Conservation (phyloP, 495 filamentous ascomycete species). For the Gamarada debralockiae region DNA sequence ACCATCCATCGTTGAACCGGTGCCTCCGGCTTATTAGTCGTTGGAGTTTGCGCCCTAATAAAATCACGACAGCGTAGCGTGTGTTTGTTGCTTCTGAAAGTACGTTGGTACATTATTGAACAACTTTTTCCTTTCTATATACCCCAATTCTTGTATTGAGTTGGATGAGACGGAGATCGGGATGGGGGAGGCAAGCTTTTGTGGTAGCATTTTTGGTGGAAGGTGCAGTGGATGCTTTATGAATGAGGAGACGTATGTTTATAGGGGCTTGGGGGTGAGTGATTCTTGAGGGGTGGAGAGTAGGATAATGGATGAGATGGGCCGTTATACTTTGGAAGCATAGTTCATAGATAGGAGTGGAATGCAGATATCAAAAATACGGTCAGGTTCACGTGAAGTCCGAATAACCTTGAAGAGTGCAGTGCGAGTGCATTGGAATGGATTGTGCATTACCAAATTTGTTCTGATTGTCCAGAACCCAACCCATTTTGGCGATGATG, state of each 20-base stretch:
- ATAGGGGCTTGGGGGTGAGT: conserved; percentile 6
- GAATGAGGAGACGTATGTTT: conserved; percentile 11
- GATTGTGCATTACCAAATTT: no score
- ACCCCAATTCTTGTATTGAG: conserved; percentile 25
- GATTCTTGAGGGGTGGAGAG: background rate
- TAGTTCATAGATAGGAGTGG: conserved; percentile 7
- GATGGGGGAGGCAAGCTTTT: conserved; percentile 1
- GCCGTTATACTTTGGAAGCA: background rate
- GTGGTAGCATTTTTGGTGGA: conserved; percentile 6
- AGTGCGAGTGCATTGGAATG: no score
- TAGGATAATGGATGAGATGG: conserved; percentile 9
- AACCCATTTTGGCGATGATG: no score
- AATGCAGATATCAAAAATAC: conserved; percentile 17
- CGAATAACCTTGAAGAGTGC: no score
- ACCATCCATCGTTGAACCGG: conserved; percentile 7
- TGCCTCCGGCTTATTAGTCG: conserved; percentile 15
- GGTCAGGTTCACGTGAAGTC: no score
- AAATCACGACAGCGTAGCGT: conserved; percentile 16
- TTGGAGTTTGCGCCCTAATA: conserved; percentile 8
- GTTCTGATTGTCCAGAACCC: no score
- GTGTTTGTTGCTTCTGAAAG: conserved; percentile 2
- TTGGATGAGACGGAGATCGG: conserved; percentile 19
- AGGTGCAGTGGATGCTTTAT: conserved; percentile 7
- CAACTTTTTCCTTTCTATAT: conserved; percentile 23
- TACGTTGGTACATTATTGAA: background rate